Percentiles rank a stretch among this genome's conserved stretches.
Conservation (phyloP, 1,284 basidiomycete genomes). For the Rhodofomes roseus region DNA sequence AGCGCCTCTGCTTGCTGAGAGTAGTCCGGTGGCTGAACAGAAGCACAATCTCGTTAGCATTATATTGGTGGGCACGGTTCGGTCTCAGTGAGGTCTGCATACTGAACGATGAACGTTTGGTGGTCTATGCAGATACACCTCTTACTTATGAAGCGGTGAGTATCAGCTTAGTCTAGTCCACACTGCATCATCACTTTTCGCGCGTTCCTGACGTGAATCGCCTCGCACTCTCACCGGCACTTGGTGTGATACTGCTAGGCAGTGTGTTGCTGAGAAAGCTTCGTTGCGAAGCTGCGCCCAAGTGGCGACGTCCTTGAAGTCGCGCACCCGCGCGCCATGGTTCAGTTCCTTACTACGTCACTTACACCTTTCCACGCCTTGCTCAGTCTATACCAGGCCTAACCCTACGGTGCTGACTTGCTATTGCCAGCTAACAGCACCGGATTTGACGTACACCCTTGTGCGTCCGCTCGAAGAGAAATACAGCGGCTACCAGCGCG, state of each 20-base stretch:
- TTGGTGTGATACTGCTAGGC: background rate
- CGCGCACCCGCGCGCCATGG: no score
- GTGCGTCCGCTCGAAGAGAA: constrained; percentile 73
- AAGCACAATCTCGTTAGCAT: background rate
- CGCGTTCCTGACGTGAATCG: background rate
- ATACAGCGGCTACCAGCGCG: constrained; percentile 59
- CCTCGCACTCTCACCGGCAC: background rate
- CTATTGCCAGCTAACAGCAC: constrained; percentile 57
- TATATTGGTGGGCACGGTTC: background rate
- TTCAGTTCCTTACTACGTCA: no score
- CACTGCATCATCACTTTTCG: no score
- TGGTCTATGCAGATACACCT: constrained; percentile 58
- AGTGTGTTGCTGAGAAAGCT: no score
- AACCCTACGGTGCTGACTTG: background rate
- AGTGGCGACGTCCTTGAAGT: no score
- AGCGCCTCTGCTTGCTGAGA: constrained; percentile 11
- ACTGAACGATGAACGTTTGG: background rate
- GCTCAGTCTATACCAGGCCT: no score
- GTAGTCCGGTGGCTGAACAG: background rate
- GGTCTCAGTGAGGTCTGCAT: background rate
- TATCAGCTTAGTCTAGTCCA: constrained; percentile 2
- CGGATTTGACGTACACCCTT: constrained; percentile 86
- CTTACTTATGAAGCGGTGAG: constrained; percentile 69
- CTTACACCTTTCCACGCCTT: no score
- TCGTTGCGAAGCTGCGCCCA: no score